Conservation (phyloP, 1,284 basidiomycete species). For the Grifola frondosa region DNA sequence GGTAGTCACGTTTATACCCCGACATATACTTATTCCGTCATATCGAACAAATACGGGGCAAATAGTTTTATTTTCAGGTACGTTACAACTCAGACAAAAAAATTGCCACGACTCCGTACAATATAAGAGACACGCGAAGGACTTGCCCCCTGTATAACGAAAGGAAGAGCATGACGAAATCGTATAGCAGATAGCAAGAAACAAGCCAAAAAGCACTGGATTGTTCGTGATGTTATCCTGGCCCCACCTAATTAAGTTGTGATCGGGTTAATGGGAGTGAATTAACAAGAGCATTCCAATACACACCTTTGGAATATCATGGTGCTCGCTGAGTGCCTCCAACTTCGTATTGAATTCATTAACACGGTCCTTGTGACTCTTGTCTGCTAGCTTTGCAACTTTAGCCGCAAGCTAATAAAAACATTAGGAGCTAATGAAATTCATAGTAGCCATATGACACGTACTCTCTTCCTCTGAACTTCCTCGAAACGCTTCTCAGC, state of each 20-base stretch:
- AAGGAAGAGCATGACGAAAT: slow-evolving; percentile 2
- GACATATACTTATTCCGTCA: slow-evolving; percentile 32
- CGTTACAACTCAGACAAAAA: neutral
- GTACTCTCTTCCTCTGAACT: slow-evolving; percentile 77
- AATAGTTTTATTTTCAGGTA: slow-evolving; percentile 6
- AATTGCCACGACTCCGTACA: too few species aligned
- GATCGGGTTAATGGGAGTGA: slow-evolving; percentile 24
- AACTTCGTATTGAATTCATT: slow-evolving; percentile 89
- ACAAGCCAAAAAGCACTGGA: neutral
- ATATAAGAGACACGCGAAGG: too few species aligned
- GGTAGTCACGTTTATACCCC: slow-evolving; percentile 31
- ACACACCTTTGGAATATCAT: slow-evolving; percentile 87
- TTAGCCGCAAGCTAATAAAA: slow-evolving; percentile 68
- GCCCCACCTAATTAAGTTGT: slow-evolving; percentile 58
- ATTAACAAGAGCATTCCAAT: slow-evolving; percentile 16
- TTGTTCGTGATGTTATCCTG: slow-evolving; percentile 55
- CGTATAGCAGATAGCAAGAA: slow-evolving; percentile 9
- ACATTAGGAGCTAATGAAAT: neutral
- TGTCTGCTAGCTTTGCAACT: slow-evolving; percentile 78
- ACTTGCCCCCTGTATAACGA: neutral
- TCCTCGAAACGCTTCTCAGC: slow-evolving; percentile 91
- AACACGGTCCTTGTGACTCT: slow-evolving; percentile 95
- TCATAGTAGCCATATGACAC: slow-evolving; percentile 30
- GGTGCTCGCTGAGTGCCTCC: slow-evolving; percentile 87
- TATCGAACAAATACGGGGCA: slow-evolving; percentile 35